Evolutionary conservation across 2,329 filamentous ascomycete species (phyloP), one percentile per base, ranked within the genome.

Genomic region (Lachnellula cervina): DNA sequence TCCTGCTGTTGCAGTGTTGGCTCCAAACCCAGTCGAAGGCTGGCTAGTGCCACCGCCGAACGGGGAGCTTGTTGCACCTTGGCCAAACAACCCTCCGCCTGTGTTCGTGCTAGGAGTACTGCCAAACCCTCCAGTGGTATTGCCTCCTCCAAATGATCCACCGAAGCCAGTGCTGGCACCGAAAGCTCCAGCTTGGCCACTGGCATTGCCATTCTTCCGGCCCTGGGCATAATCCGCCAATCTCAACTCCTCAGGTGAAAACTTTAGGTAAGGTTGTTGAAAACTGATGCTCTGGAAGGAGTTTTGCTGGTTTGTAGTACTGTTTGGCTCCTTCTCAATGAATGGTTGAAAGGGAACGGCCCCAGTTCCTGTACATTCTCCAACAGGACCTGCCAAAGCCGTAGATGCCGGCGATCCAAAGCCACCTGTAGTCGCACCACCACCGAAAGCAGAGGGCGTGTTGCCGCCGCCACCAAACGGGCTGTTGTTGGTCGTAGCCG

Each of bases 181-280:
- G 71, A 97, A 97, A 7, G 88, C 89, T 56, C 91, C 91, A 47
- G 83, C 77, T 62, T 91, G 88, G 32, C 90, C 90, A 59, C 87
- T 90, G 43, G 82, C 80, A 72, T 93, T 96, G 35, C 92, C 94
- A 69, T 83, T 90, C 52, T 87, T 87, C 57, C 92, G 85, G 50
- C 92, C 92, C 71, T 92, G 88, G 57, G 86, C 82, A 70, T 99
- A 99, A 72, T 99, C 94, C 46, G 84, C 90, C 59, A 96, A 73
- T 67, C 89, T 81, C 52, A 94, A 74, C 71, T 94, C 87, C 66
- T 89, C 94, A n/a, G 89, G 83, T 9, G 93, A 97, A 77, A 88
- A 97, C 70, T 94, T 95, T 71, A 86, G 86, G 75, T 93, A 95
- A 1, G 87, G 82, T 23, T 86, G 84, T 73, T 88, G 86, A 70